phyloP scores from a whole-genome alignment of 306 rosid species.

The Medicago lupulina region DNA sequence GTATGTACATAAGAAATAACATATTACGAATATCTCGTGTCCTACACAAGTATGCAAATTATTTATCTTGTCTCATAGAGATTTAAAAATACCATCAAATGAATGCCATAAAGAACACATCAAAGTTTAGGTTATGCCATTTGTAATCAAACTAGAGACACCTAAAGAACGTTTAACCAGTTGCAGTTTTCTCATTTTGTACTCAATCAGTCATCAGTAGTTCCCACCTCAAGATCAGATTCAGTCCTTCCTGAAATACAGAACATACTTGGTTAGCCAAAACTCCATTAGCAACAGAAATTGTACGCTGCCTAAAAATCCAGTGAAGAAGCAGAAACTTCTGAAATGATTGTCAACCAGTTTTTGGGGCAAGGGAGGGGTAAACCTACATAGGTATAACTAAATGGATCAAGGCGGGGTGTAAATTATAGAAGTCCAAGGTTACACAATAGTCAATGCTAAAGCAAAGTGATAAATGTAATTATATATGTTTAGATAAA shows the following conservation, averaged over 20 bases:
- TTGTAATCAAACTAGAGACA: conserved; percentile 4
- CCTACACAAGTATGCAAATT: conserved; percentile 23
- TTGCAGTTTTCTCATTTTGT: conserved; percentile 33
- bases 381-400: not conserved
- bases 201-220: conserved; percentile 17
- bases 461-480: conserved; percentile 1
- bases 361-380: not conserved
- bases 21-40: conserved; percentile 15
- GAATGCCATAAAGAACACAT: not conserved
- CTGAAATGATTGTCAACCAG: conserved; percentile 2
- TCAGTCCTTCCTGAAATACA: conserved; percentile 50
- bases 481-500: conserved; percentile 19
- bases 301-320: not conserved
- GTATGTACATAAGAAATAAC: conserved; percentile 21
- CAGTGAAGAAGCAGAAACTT: conserved; percentile 19
- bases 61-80: not conserved
- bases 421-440: conserved; percentile 1
- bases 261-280: conserved; percentile 27
- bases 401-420: not conserved
- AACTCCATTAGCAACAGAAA: conserved; percentile 10
- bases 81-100: conserved; percentile 19
- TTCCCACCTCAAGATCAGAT: conserved; percentile 21
- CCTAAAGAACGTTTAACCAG: conserved; percentile 21
- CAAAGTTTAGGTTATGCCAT: conserved; percentile 1
- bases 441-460: not conserved